Evolutionary conservation across 768 basidiomycete genomes (phyloP).

Genomic region (Pulveroboletus frians): DNA sequence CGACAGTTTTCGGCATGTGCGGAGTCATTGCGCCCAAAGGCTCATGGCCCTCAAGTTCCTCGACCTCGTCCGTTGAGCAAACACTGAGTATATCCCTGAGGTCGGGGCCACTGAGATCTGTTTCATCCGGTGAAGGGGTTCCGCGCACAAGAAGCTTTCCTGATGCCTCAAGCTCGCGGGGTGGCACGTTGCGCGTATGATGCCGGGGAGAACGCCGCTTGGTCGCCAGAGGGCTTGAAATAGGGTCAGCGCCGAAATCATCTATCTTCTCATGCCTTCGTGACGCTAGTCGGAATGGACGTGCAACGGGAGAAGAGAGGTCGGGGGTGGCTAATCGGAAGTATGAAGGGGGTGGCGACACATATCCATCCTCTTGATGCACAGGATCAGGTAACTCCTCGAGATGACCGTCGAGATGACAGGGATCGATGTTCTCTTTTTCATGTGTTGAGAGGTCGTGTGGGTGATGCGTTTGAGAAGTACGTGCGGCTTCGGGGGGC

Average conservation of each 20-base stretch:
- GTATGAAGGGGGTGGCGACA: slow-evolving; percentile 61
- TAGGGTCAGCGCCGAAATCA: slow-evolving; percentile 49
- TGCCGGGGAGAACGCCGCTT: slow-evolving; percentile 16
- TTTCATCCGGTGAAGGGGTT: slow-evolving; percentile 24
- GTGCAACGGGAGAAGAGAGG: slow-evolving; percentile 58
- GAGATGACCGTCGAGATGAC: slow-evolving; percentile 39
- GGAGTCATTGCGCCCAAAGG: slow-evolving; percentile 31
- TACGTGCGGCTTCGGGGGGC: slow-evolving; percentile 30
- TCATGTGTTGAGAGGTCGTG: slow-evolving; percentile 39
- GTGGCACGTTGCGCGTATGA: slow-evolving; percentile 1
- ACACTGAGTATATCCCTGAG: slow-evolving; percentile 41
- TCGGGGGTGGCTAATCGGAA: slow-evolving; percentile 49
- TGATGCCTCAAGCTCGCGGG: neutral
- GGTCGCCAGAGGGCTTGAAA: slow-evolving; percentile 29
- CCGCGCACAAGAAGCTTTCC: slow-evolving; percentile 25
- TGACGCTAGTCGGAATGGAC: slow-evolving; percentile 19
- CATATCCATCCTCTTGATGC: slow-evolving; percentile 77
- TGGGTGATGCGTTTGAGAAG: slow-evolving; percentile 31
- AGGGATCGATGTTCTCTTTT: slow-evolving; percentile 37
- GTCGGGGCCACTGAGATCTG: slow-evolving; percentile 35
- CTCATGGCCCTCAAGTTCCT: slow-evolving; percentile 26
- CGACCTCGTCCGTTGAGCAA: slow-evolving; percentile 43
- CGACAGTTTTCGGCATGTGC: slow-evolving; percentile 30
- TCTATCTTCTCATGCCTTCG: slow-evolving; percentile 14
- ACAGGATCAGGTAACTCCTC: slow-evolving; percentile 40